A percentile compares a stretch with the other conserved stretches of the same genome.
Conservation (phyloP, 257 asterid genomes). For the Solanum medicagineum region DNA sequence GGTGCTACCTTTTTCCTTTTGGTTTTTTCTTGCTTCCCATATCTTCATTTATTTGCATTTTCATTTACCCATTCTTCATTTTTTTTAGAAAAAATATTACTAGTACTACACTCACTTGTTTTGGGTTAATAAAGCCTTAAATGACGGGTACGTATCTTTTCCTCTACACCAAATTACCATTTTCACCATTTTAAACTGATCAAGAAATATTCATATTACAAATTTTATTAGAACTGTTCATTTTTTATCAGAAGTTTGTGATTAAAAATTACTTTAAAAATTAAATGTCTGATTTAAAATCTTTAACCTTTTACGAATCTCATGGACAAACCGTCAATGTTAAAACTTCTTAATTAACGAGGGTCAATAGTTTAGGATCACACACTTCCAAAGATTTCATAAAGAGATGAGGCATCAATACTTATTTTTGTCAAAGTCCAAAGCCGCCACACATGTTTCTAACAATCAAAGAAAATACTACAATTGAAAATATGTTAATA, state of each 20-base stretch:
- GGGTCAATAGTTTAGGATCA: neutral
- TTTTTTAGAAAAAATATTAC: neutral
- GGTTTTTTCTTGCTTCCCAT: neutral
- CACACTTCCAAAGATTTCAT: neutral
- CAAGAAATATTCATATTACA: no score
- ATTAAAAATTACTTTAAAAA: no score
- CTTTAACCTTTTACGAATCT: no score
- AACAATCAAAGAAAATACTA: neutral
- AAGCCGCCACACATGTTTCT: neutral
- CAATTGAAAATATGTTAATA: neutral
- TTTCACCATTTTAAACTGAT: neutral
- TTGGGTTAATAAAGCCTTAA: conserved; percentile 48
- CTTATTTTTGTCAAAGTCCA: neutral
- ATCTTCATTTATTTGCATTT: neutral
- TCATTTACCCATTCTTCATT: conserved; percentile 5
- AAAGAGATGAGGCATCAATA: neutral
- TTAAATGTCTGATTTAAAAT: no score
- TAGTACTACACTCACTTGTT: neutral
- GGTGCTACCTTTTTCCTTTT: neutral
- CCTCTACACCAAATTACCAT: conserved; percentile 26
- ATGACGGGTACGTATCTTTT: conserved; percentile 59
- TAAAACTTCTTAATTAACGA: neutral
- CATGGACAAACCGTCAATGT: neutral
- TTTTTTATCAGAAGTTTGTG: no score
- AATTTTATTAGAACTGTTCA: no score